phyloP scores from a whole-genome alignment of 495 filamentous ascomycete species.

The Tuber magnatum region DNA sequence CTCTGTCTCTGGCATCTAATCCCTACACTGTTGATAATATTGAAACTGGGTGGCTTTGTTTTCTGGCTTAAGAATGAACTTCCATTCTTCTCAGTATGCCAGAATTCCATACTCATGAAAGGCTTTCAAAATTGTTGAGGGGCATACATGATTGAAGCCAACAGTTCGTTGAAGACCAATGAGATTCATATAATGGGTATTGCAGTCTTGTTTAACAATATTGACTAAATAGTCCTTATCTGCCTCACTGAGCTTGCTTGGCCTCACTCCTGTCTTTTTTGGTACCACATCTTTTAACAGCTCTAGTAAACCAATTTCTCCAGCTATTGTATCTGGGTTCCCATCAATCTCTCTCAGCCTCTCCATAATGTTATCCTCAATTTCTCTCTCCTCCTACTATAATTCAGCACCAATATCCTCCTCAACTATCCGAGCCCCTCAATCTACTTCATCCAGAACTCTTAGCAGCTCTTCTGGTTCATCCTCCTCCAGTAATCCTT shows the following conservation, averaged over 20 bases:
- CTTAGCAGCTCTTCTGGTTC: not conserved
- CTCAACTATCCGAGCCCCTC: not conserved
- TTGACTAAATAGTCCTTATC: constrained; percentile 8
- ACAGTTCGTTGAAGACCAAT: too few species aligned
- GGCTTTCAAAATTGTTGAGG: too few species aligned
- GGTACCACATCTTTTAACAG: not conserved
- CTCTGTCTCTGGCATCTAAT: too few species aligned
- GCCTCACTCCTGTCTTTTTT: not conserved
- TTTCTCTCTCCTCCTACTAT: too few species aligned
- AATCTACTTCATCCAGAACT: not conserved
- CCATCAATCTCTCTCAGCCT: not conserved
- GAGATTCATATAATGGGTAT: too few species aligned
- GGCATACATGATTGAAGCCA: too few species aligned
- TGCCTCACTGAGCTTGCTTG: not conserved
- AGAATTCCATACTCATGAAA: too few species aligned
- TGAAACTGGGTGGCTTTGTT: too few species aligned
- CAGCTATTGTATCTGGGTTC: not conserved
- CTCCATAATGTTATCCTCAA: not conserved
- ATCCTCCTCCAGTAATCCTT: not conserved
- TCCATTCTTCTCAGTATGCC: too few species aligned
- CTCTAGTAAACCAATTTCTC: constrained; percentile 7
- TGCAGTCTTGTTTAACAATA: not conserved
- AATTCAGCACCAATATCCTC: not conserved
- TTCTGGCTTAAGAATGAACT: too few species aligned
- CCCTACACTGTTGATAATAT: too few species aligned